Conservation (phyloP, 371 early-diverging fungal genomes). For the Saksenaea vasiformis region DNA sequence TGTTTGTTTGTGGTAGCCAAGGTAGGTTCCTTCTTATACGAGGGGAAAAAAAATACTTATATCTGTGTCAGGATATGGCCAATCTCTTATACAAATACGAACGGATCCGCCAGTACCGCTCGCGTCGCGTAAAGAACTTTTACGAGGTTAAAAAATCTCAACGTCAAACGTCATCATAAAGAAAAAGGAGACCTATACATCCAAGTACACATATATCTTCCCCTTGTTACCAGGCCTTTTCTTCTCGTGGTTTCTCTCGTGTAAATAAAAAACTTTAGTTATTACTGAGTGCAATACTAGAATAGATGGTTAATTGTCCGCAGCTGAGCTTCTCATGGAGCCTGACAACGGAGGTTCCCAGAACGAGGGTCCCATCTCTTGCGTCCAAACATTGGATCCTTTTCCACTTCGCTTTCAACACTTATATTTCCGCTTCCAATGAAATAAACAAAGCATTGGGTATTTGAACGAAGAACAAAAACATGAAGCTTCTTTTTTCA, state of each 20-base stretch:
- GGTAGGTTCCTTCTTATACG: constrained; percentile 17
- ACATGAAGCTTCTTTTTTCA: no score
- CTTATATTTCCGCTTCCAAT: no score
- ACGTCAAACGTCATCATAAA: not conserved
- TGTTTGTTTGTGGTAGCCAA: constrained; percentile 63
- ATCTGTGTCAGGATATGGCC: constrained; percentile 32
- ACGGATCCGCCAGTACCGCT: constrained; percentile 37
- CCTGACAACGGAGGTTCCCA: no score
- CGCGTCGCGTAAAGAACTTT: constrained; percentile 36
- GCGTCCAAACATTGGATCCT: no score
- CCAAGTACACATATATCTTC: not conserved
- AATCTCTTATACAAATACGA: constrained; percentile 43
- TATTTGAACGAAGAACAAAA: no score
- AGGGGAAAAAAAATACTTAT: no score
- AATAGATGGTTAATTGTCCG: no score
- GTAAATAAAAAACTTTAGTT: not conserved
- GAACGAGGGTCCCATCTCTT: no score
- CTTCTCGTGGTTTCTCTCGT: not conserved
- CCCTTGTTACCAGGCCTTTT: not conserved
- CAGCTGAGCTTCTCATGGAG: no score
- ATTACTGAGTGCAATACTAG: not conserved
- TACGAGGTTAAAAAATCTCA: constrained; percentile 14
- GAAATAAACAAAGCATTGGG: no score
- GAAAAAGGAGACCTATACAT: not conserved
- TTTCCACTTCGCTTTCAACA: no score